Conservation (phyloP, 345 rosid species). For the Anastatica hierochuntica region DNA sequence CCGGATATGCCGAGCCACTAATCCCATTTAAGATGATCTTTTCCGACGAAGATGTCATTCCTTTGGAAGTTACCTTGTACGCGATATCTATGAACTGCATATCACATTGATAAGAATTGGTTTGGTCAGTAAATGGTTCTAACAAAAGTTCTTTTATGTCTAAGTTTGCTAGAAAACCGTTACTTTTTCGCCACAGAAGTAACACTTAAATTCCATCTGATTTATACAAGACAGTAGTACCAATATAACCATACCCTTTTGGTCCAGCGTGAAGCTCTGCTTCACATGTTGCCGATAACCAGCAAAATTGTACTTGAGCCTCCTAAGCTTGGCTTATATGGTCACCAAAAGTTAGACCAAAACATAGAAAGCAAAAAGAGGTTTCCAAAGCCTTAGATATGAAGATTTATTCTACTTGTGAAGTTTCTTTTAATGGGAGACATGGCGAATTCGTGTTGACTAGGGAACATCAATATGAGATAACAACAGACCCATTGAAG, state of each 20-base stretch:
- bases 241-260: constrained; percentile 42
- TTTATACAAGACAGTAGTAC: constrained; percentile 13
- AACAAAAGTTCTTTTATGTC: not conserved
- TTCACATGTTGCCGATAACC: constrained; percentile 24
- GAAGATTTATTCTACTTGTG: constrained; percentile 2
- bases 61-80: constrained; percentile 63
- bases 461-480: no score
- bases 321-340: constrained; percentile 27
- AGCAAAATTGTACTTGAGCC: constrained; percentile 22
- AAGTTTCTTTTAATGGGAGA: no score
- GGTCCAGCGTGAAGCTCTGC: constrained; percentile 38
- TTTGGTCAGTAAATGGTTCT: not conserved
- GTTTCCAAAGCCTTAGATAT: constrained; percentile 17
- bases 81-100: constrained; percentile 73
- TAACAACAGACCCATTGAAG: constrained; percentile 43
- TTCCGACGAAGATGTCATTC: constrained; percentile 40
- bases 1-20: constrained; percentile 67
- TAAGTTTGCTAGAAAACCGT: not conserved
- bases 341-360: constrained; percentile 27
- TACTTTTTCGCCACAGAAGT: not conserved
- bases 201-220: constrained; percentile 4
- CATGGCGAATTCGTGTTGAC: no score
- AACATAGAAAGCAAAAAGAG: constrained; percentile 26
- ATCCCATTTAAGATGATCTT: constrained; percentile 69
- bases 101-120: not conserved